Evolutionary conservation across 768 basidiomycete genomes (phyloP), one percentile per base, ranked within the genome.

Genomic region (Pleurotus pulmonarius): DNA sequence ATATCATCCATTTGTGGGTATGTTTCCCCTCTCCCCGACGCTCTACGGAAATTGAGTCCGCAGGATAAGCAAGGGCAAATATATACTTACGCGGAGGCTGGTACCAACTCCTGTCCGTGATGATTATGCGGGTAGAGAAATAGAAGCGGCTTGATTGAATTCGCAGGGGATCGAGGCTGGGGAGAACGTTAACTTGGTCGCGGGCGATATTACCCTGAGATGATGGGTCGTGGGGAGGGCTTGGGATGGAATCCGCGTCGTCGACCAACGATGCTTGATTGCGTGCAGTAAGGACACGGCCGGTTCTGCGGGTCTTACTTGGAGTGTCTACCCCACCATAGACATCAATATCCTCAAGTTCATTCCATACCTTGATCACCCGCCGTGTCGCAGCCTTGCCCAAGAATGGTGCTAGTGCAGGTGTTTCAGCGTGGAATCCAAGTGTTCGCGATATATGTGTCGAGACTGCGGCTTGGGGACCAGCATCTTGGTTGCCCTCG

Each of bases 1-100:
- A 77, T 39, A 83, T 70, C 80, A 81, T 82, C 82, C 82, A 83
- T 64, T 76, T 78, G 63, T 81, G 77, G 1, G 77, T 75, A 56
- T 73, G 71, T 2, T 59, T 59, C 52, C 59, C 39, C 38, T 65
- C 55, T n/a, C 54, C 58, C 37, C 73, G 73, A 49, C 69, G 61
- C 3, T 69, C 74, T 77, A 58, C 6, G 41, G 54, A 48, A 18
- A 20, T 40, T 51, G 45, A 22, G 11, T 34, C 11, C 7, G 16
- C 11, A 37, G 46, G 20, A 55, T 29, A 16, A n/a, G n/a, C 12
- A 15, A 29, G 20, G 6, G 34, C 39, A 29, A 37, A 40, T 48
- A 15, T 26, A 16, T 7, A 59, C 68, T 24, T 24, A 81, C 81
- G 75, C 59, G 71, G 64, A 16, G 74, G 70, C 49, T 82, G 67